phyloP scores from a whole-genome alignment of 1,139 yeast genomes.

The Suhomyces maxii region DNA sequence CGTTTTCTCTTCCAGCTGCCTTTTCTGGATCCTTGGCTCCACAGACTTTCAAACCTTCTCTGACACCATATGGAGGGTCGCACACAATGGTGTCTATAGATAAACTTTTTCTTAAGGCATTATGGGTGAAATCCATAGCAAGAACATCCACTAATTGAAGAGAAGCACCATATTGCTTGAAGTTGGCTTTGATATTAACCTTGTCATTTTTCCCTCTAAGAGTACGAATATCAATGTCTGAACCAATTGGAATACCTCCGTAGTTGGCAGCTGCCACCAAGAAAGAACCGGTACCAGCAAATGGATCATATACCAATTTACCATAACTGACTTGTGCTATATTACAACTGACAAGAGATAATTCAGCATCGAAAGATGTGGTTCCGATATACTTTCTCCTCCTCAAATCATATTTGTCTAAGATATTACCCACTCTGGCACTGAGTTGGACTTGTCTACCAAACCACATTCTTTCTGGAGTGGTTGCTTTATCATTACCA shows the following conservation, averaged over 20 bases:
- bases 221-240: constrained; percentile 89
- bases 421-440: constrained; percentile 58
- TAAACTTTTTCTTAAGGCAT: constrained; percentile 66
- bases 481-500: constrained; percentile 52
- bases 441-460: constrained; percentile 71
- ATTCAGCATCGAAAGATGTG: constrained; percentile 91
- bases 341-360: constrained; percentile 81
- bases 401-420: constrained; percentile 79
- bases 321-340: constrained; percentile 72
- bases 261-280: constrained; percentile 84
- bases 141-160: constrained; percentile 67
- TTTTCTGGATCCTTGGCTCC: constrained; percentile 71
- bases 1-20: constrained; percentile 64
- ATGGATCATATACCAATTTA: constrained; percentile 84
- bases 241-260: constrained; percentile 81
- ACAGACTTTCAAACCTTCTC: constrained; percentile 92
- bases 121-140: constrained; percentile 94
- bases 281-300: constrained; percentile 96
- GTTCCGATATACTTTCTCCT: constrained; percentile 90
- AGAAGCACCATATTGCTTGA: constrained; percentile 68
- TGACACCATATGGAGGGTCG: constrained; percentile 97
- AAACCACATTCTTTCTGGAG: constrained; percentile 65
- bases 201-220: constrained; percentile 66
- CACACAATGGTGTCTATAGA: constrained; percentile 80
- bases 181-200: constrained; percentile 60